Evolutionary conservation across 805 yeast genomes (phyloP).

Genomic region (Candida bentonensis): DNA sequence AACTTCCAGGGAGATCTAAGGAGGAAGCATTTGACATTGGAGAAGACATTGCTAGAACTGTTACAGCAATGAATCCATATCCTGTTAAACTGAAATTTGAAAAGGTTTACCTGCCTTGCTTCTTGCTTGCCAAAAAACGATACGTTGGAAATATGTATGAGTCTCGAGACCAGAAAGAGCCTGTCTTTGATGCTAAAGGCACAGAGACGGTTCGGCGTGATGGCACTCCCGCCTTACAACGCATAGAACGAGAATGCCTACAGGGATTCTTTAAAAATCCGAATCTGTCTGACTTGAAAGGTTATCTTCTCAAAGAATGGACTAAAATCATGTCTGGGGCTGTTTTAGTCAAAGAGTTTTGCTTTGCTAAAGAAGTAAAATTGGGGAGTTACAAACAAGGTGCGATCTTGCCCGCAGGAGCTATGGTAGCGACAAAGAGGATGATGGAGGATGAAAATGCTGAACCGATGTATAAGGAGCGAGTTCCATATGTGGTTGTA

Average conservation of each 20-base stretch:
- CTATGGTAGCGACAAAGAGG: conserved; percentile 55
- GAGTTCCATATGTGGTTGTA: conserved; percentile 77
- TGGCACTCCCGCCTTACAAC: conserved; percentile 86
- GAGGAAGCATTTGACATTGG: conserved; percentile 73
- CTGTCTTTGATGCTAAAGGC: conserved; percentile 89
- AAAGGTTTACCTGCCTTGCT: conserved; percentile 80
- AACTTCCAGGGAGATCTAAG: conserved; percentile 68
- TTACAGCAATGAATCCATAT: conserved; percentile 57
- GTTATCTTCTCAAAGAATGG: conserved; percentile 53
- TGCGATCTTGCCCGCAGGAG: conserved; percentile 78
- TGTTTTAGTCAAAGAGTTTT: conserved; percentile 65
- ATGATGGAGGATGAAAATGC: conserved; percentile 53
- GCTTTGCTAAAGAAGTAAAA: conserved; percentile 83
- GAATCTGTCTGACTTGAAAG: conserved; percentile 58
- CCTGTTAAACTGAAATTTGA: conserved; percentile 82
- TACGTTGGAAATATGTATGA: conserved; percentile 84
- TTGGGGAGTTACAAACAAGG: conserved; percentile 71
- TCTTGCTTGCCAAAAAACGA: conserved; percentile 72
- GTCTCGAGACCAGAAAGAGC: conserved; percentile 33
- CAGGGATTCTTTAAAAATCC: conserved; percentile 55
- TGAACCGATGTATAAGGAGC: conserved; percentile 76
- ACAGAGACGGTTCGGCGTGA: conserved; percentile 90
- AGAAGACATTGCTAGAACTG: conserved; percentile 43
- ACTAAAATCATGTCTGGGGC: conserved; percentile 45
- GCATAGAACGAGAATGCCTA: conserved; percentile 58